A percentile compares a stretch with the other conserved stretches of the same genome.
These are phyloP conservation scores for slime mould (Dictyostelium discoideum) DNA, from an alignment of 78 protist genomes.

Conservation along the genomic window DNA sequence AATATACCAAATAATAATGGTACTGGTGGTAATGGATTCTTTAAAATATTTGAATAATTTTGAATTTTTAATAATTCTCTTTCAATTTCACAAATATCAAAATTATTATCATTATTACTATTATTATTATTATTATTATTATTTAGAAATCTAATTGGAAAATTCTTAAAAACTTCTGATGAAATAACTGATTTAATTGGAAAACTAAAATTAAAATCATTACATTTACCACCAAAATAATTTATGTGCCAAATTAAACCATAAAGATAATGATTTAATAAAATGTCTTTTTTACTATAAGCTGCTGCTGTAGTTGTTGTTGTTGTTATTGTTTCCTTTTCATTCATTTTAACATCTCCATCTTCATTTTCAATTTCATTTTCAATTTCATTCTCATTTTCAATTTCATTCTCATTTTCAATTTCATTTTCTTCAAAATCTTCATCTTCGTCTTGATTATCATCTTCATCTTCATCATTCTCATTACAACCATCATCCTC, in stretches of 20 bases:
- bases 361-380: neutral
- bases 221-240: slow-evolving; percentile 5
- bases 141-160: neutral
- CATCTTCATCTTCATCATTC: neutral
- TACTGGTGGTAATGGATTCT: neutral
- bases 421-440: neutral
- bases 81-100: neutral
- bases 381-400: neutral
- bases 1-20: neutral
- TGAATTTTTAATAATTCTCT: neutral
- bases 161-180: neutral
- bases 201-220: neutral
- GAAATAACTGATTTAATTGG: neutral
- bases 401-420: neutral
- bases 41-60: neutral
- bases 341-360: neutral
- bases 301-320: too few species aligned
- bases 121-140: neutral
- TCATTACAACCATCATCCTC: neutral
- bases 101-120: neutral
- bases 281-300: neutral
- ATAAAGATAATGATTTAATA: neutral
- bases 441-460: neutral
- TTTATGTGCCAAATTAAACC: slow-evolving; percentile 14
- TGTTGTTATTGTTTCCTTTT: neutral